phyloP scores from a whole-genome alignment of 805 yeast species.

The Metschnikowia cubensis region DNA sequence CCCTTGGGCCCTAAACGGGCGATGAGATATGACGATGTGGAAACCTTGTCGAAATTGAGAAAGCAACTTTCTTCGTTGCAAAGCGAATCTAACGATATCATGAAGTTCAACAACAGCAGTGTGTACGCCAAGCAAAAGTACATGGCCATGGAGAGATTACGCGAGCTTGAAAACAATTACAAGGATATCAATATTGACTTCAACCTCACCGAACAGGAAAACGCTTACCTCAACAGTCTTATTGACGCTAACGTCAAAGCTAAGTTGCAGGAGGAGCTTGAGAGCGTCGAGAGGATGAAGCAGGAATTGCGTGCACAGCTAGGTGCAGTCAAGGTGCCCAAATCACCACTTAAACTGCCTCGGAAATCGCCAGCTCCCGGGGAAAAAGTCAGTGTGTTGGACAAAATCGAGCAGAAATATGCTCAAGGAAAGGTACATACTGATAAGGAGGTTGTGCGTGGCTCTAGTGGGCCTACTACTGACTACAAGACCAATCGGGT shows the following conservation, averaged over 20 bases:
- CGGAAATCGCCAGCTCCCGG: conserved; percentile 12
- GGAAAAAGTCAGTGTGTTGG: conserved; percentile 17
- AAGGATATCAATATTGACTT: conserved; percentile 62
- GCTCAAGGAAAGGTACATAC: conserved; percentile 39
- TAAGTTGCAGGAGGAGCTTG: conserved; percentile 39
- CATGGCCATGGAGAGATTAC: conserved; percentile 67
- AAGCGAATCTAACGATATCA: conserved; percentile 69
- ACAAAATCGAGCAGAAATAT: conserved; percentile 42
- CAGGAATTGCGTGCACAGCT: conserved; percentile 39
- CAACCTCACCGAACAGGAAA: conserved; percentile 18
- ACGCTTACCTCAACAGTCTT: conserved; percentile 13
- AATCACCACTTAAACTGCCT: conserved; percentile 3
- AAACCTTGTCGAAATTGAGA: conserved; percentile 52
- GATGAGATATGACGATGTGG: conserved; percentile 48
- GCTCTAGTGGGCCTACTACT: conserved; percentile 20
- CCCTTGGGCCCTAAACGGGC: conserved; percentile 36
- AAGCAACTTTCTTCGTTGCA: conserved; percentile 59
- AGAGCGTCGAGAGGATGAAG: conserved; percentile 40
- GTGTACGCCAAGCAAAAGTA: conserved; percentile 55
- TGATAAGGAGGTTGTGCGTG: conserved; percentile 8
- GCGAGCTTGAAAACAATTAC: conserved; percentile 63
- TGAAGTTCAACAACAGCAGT: conserved; percentile 63
- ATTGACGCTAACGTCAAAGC: conserved; percentile 33
- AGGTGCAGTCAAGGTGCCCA: conserved; percentile 16
- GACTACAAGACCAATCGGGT: conserved; percentile 29